A percentile compares a stretch with the other conserved stretches of the same genome.
These are phyloP conservation scores for Dactylella cylindrospora DNA, from an alignment of 2,329 filamentous ascomycete genomes.

Conservation along the genomic window DNA sequence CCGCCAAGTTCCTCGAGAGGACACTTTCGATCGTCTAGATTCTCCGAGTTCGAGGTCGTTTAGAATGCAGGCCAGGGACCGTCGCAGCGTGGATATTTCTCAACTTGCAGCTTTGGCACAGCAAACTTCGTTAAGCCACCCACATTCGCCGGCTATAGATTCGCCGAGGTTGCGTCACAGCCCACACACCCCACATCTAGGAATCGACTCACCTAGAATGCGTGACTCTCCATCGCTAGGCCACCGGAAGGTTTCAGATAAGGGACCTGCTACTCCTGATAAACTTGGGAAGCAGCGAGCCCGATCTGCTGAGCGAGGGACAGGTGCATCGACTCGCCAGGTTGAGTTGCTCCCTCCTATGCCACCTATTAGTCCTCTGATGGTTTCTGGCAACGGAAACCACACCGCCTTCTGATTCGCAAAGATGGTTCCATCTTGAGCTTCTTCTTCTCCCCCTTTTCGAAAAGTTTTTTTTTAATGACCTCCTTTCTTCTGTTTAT, in stretches of 20 bases:
- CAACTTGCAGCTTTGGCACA: conserved; percentile 37
- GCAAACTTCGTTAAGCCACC: conserved; percentile 30
- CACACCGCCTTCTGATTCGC: conserved; percentile 23
- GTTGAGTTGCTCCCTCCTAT: conserved; percentile 37
- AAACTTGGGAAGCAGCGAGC: conserved; percentile 13
- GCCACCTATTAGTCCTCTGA: conserved; percentile 38
- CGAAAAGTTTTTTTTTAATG: background rate
- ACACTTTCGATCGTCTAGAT: conserved; percentile 18
- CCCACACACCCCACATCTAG: background rate
- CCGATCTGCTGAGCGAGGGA: conserved; percentile 17
- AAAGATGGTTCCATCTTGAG: background rate
- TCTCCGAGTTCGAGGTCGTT: conserved; percentile 39
- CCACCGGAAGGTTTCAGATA: conserved; percentile 15
- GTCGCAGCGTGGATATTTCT: conserved; percentile 35
- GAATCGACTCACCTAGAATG: conserved; percentile 1
- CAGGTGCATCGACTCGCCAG: conserved; percentile 11
- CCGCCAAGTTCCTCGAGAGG: conserved; percentile 22
- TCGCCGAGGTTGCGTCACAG: conserved; percentile 7
- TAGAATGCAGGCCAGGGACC: conserved; percentile 30
- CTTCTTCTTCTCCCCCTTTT: conserved; percentile 8
- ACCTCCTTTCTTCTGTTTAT: conserved; percentile 18
- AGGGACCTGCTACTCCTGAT: conserved; percentile 17
- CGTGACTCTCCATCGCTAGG: background rate
- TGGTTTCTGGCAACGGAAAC: conserved; percentile 8
- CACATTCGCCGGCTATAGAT: background rate